phyloP scores from a whole-genome alignment of 257 asterid species.

The Agastache rugosa region DNA sequence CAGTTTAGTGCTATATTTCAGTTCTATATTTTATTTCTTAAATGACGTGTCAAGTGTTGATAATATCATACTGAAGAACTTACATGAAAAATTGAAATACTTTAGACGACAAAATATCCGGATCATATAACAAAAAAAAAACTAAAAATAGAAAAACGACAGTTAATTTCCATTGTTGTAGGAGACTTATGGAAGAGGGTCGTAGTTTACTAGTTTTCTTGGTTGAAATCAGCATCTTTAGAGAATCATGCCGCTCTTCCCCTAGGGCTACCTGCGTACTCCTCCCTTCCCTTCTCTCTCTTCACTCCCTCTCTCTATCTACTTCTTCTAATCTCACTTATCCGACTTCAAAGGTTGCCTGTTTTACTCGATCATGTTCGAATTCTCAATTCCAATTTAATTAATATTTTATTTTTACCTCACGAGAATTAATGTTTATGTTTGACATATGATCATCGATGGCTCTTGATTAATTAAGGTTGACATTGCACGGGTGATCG shows the following conservation, averaged over 20 bases:
- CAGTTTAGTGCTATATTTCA: neutral
- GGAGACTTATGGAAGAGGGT: conserved; percentile 47
- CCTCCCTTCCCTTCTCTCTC: conserved; percentile 8
- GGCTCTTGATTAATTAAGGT: conserved; percentile 17
- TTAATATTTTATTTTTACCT: neutral
- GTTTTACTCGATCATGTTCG: neutral
- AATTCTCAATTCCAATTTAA: neutral
- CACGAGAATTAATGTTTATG: neutral
- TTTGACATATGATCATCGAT: neutral
- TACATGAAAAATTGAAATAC: neutral
- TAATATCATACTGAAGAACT: neutral
- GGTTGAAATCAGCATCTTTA: conserved; percentile 45
- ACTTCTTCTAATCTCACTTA: conserved; percentile 9
- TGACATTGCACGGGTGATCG: conserved; percentile 26
- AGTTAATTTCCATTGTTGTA: conserved; percentile 41
- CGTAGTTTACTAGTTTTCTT: conserved; percentile 30
- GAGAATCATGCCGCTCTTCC: conserved; percentile 63
- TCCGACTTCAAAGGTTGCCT: neutral
- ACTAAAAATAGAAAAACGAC: conserved; percentile 39
- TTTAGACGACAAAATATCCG: conserved; percentile 12
- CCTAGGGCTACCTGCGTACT: conserved; percentile 12
- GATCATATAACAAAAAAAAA: conserved; percentile 23
- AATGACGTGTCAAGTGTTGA: neutral
- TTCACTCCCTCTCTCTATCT: neutral
- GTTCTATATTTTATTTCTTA: neutral